These are phyloP conservation scores for Tolypocladium inflatum DNA, from an alignment of 2,329 filamentous ascomycete genomes.

Conservation along the genomic window DNA sequence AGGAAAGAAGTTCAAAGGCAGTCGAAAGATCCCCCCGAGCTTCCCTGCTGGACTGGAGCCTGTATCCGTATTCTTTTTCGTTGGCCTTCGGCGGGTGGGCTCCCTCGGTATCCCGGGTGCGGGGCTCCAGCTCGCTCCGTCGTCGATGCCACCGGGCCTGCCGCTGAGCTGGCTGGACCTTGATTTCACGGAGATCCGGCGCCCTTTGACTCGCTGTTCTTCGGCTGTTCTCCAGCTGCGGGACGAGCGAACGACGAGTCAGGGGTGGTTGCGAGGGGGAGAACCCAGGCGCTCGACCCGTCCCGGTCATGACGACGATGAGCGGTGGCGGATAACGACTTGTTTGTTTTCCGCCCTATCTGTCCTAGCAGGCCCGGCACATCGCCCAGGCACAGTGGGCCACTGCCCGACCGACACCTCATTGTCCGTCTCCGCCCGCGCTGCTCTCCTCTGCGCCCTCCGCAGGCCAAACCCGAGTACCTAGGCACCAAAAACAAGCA, in stretches of 20 bases:
- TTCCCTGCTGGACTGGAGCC: not conserved
- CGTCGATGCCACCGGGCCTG: not conserved
- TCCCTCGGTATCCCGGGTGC: not conserved
- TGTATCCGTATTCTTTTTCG: not conserved
- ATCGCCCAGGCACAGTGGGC: not conserved
- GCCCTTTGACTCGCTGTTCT: not conserved
- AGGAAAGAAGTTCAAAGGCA: no score
- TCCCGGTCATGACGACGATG: not conserved
- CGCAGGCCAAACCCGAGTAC: not conserved
- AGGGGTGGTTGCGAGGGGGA: not conserved
- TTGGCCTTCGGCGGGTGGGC: not conserved
- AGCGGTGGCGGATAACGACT: not conserved
- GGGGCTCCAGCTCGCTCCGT: not conserved
- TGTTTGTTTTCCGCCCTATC: not conserved
- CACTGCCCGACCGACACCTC: not conserved
- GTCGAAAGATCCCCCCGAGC: not conserved
- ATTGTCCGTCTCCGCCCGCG: not conserved
- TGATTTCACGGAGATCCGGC: not conserved
- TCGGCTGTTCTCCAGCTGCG: not conserved
- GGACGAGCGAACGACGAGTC: not conserved
- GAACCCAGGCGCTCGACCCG: not conserved
- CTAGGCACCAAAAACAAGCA: not conserved
- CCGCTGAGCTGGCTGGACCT: not conserved
- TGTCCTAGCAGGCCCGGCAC: not conserved
- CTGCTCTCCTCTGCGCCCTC: not conserved